These are phyloP conservation scores for Acer negundo DNA, from an alignment of 345 rosid genomes.

Conservation along the genomic window DNA sequence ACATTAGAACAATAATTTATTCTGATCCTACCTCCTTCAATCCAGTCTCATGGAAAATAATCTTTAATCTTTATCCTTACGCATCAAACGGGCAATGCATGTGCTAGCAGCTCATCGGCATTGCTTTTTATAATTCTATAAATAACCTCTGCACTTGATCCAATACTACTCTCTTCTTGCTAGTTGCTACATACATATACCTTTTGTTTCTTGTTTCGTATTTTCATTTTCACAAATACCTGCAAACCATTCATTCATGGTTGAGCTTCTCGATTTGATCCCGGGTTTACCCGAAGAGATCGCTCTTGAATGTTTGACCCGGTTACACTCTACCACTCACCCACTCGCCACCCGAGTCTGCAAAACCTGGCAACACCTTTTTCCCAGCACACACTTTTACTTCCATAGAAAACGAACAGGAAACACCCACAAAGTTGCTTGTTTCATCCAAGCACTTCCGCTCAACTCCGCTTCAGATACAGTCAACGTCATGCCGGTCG, in stretches of 20 bases:
- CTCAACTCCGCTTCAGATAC: not conserved
- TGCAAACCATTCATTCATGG: not conserved
- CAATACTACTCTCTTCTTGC: too few species aligned
- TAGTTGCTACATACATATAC: too few species aligned
- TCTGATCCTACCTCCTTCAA: too few species aligned
- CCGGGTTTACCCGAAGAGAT: conserved; percentile 50
- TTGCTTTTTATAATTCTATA: too few species aligned
- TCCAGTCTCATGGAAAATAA: too few species aligned
- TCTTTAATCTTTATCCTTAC: too few species aligned
- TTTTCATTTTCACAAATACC: not conserved
- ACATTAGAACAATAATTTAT: too few species aligned
- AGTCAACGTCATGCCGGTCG: conserved; percentile 25
- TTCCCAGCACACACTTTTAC: conserved; percentile 36
- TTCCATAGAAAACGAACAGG: conserved; percentile 32
- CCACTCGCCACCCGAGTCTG: conserved; percentile 39
- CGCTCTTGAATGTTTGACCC: conserved; percentile 45
- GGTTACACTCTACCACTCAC: conserved; percentile 40
- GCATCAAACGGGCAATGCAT: too few species aligned
- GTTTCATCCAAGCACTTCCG: conserved; percentile 37
- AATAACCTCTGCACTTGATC: too few species aligned
- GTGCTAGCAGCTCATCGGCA: too few species aligned
- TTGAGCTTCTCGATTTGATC: conserved; percentile 26
- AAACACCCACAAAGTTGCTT: conserved; percentile 34
- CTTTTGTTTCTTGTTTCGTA: too few species aligned
- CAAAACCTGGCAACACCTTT: conserved; percentile 39